Base-by-base conservation (phyloP, 1,139 yeast species). In the Eremothecium coryli region DNA sequence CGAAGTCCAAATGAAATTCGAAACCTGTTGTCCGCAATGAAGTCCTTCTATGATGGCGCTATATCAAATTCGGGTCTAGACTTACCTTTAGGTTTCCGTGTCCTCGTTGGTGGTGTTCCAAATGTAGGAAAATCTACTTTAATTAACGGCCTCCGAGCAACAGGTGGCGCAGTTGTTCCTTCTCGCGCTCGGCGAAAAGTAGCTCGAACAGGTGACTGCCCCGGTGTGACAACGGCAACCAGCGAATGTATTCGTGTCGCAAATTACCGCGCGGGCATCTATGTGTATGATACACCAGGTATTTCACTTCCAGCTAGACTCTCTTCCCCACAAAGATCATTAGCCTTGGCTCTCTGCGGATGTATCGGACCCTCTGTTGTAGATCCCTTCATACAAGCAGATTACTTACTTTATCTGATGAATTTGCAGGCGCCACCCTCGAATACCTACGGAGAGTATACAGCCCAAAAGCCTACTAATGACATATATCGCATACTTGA, bases 41-140 rank as follows among this genome's bases (percentile, higher is more conserved):
- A 65, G 28, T 60, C 65, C 38, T 61, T 64, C 37, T 68, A 70
- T 44, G 43, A 56, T 18, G 43, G 50, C 3, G 29, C 36, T 18
- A 32, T 44, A 26, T 41, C 38, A 23, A 23, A 37, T 15, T 27
- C 34, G 68, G 58, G 55, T 5, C 76, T 88, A 0, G 76, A 79
- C 1, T 90, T 93, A 0, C 96, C 96, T 0, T 60, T 86, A 37
- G 97, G 98, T 0, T 62, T 82, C 32, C 61, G 88, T 23, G 57
- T 82, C 35, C 66, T 88, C 65, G 74, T 90, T 32, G 76, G 82
- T 8, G 98, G 98, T 0, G 82, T 90, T 93, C 98, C 98, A 1
- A 90, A 90, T 55, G 95, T 86, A n/a, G 98, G 98, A 1, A 90
- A 90, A 56, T 82, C 95, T n/a, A 81, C 94, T 0, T 60, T 90